Evolutionary conservation across 768 basidiomycete genomes (phyloP).

Genomic region (Hypholoma fasciculare): DNA sequence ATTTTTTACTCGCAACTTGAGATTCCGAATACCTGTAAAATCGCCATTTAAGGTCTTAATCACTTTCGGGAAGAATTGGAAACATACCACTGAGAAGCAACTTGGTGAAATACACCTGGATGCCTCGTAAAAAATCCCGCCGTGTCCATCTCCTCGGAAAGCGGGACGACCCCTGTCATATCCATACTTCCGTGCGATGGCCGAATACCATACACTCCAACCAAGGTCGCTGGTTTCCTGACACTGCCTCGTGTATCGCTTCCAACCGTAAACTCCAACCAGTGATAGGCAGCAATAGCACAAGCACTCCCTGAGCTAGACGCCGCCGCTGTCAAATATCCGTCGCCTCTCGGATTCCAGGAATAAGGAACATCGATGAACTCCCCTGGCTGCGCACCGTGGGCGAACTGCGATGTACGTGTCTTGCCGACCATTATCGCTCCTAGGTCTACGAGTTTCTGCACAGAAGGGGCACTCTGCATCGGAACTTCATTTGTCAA

Average conservation of each 20-base stretch:
- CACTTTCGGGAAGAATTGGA: not conserved
- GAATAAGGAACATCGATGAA: conserved; percentile 35
- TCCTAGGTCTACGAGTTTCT: conserved; percentile 46
- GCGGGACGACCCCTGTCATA: conserved; percentile 31
- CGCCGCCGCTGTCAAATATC: conserved; percentile 34
- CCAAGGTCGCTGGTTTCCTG: conserved; percentile 38
- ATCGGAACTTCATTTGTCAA: conserved; percentile 33
- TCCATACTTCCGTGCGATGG: conserved; percentile 33
- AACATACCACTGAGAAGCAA: conserved; percentile 29
- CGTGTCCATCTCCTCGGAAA: conserved; percentile 41
- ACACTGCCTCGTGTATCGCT: conserved; percentile 41
- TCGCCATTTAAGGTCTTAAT: not conserved
- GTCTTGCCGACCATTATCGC: conserved; percentile 55
- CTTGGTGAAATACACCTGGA: conserved; percentile 27
- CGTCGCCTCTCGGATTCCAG: conserved; percentile 38
- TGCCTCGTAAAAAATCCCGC: conserved; percentile 36
- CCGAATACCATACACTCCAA: conserved; percentile 37
- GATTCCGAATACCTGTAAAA: conserved; percentile 31
- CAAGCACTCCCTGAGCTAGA: conserved; percentile 41
- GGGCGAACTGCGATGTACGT: conserved; percentile 54
- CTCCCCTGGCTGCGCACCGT: conserved; percentile 42
- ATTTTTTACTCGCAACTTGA: conserved; percentile 22
- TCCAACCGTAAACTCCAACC: conserved; percentile 38
- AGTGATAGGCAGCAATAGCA: conserved; percentile 37
- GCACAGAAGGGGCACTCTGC: conserved; percentile 40